Percentiles rank a stretch among this genome's conserved stretches.
These are phyloP conservation scores for Kwoniella sp. DNA, from an alignment of 768 basidiomycete genomes.

Conservation along the genomic window DNA sequence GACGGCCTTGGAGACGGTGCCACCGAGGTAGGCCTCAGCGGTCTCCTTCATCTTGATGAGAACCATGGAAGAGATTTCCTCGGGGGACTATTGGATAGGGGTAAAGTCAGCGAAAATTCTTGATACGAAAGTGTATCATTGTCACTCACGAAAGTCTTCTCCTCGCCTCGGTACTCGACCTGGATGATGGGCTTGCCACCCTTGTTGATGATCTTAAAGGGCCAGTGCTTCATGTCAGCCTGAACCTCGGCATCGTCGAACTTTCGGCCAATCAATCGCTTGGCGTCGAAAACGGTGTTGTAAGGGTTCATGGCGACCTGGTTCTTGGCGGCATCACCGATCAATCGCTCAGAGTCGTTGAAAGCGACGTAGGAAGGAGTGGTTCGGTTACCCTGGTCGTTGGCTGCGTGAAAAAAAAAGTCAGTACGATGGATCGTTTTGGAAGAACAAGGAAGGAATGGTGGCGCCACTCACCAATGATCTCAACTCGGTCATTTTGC, in stretches of 20 bases:
- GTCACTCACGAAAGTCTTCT: slow-evolving; percentile 75
- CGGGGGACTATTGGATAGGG: slow-evolving; percentile 66
- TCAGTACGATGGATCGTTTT: not conserved
- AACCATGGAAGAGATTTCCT: slow-evolving; percentile 95
- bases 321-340: slow-evolving; percentile 99
- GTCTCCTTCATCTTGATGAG: slow-evolving; percentile 99
- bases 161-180: slow-evolving; percentile 76
- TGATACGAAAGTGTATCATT: not conserved
- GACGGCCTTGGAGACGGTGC: slow-evolving; percentile 94
- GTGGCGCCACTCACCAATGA: slow-evolving; percentile 63
- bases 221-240: slow-evolving; percentile 62
- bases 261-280: slow-evolving; percentile 84
- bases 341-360: slow-evolving; percentile 91
- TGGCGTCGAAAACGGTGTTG: slow-evolving; percentile 96
- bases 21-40: slow-evolving; percentile 94
- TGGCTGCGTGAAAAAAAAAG: slow-evolving; percentile 42
- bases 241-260: slow-evolving; percentile 60
- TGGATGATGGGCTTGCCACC: slow-evolving; percentile 76
- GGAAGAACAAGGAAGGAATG: too few relatives aligned
- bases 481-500: slow-evolving; percentile 99
- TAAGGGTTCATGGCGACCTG: slow-evolving; percentile 94
- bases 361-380: slow-evolving; percentile 96
- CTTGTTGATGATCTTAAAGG: slow-evolving; percentile 76
- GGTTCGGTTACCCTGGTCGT: slow-evolving; percentile 73
- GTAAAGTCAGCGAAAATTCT: slow-evolving; percentile 19